phyloP scores from a whole-genome alignment of 495 filamentous ascomycete genomes.

The Neurospora sp. region DNA sequence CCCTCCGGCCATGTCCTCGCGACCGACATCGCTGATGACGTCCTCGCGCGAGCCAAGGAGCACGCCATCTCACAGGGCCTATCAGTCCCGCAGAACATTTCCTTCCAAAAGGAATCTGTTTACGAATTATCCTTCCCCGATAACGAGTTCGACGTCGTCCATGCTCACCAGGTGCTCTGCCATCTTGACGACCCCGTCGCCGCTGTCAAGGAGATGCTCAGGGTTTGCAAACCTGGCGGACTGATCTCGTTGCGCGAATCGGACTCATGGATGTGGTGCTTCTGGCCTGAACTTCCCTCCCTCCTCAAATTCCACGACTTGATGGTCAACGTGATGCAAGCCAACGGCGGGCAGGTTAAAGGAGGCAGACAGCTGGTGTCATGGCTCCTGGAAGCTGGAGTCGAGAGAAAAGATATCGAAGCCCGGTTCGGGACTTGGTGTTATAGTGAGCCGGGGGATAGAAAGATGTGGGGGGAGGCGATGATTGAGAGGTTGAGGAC shows the following conservation, averaged over 20 bases:
- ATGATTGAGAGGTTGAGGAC: slow-evolving; percentile 21
- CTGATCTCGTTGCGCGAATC: slow-evolving; percentile 33
- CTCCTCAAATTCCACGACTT: slow-evolving; percentile 26
- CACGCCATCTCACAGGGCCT: slow-evolving; percentile 7
- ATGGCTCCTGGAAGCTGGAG: slow-evolving; percentile 34
- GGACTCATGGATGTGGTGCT: slow-evolving; percentile 23
- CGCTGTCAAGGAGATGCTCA: slow-evolving; percentile 33
- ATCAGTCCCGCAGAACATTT: slow-evolving; percentile 25
- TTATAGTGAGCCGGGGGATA: slow-evolving; percentile 27
- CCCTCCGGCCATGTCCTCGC: slow-evolving; percentile 28
- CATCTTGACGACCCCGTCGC: slow-evolving; percentile 28
- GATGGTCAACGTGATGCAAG: slow-evolving; percentile 15
- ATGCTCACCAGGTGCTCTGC: slow-evolving; percentile 29
- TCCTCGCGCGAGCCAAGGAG: slow-evolving; percentile 26
- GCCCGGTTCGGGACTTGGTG: slow-evolving; percentile 27
- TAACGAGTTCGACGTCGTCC: slow-evolving; percentile 32
- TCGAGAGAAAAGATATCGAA: slow-evolving; percentile 23
- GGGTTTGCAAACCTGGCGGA: slow-evolving; percentile 32
- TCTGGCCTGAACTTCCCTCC: slow-evolving; percentile 27
- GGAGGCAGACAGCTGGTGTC: slow-evolving; percentile 31
- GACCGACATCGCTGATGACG: slow-evolving; percentile 28
- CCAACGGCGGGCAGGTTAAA: slow-evolving; percentile 20
- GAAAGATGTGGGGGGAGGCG: slow-evolving; percentile 25
- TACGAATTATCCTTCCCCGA: slow-evolving; percentile 33
- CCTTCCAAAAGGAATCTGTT: slow-evolving; percentile 27